Base-by-base conservation (phyloP, 2,329 filamentous ascomycete genomes). In the Fusarium temperatum region DNA sequence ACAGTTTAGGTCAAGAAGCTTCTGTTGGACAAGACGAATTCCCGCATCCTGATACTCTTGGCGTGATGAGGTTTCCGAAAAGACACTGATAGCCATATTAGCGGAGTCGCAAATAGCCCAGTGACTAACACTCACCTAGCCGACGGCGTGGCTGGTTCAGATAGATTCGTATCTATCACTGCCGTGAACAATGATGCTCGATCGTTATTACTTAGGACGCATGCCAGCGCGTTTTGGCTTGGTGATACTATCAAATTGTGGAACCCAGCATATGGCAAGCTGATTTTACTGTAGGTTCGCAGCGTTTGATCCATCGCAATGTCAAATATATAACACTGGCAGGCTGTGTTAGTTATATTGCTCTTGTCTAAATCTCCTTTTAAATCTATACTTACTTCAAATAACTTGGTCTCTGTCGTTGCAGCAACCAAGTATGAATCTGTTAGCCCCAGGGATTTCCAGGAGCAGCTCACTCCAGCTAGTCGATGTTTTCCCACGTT, bases 71-170 rank as follows among this genome's bases (percentile, higher is more conserved):
- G 45, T 15, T 48, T 30, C 45, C 18, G 26, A 48, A 30, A 22
- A 11, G 26, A 22, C 5, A 48, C 45, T 48, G 20, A 13, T 14
- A 48, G 14, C 14, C n/a, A 9, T 30, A 22, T 48, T 10, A 48
- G 26, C 4, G 10, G 8, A 2, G 8, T 30, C 0, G 0, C 13
- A 22, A 30, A 15, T 3, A 0, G 13, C 18, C 8, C 20, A 22
- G 18, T 0, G 7, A 18, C 5, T 8, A 12, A 7, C 11, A 22
- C 45, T 30, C 26, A 30, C 45, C 26, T 48, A 22, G 26, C 18
- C 0, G 45, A 17, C 2, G 45, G 45, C 2, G 45, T 30, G 8
- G 26, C 2, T 22, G 45, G 26, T 17, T 11, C 26, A 30, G 26
- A 30, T 10, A 28, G 45, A 28, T 10, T 48, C 18, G 20, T 48